These are phyloP conservation scores for Pulveroboletus ravenelii DNA, from an alignment of 768 basidiomycete species.

Conservation along the genomic window DNA sequence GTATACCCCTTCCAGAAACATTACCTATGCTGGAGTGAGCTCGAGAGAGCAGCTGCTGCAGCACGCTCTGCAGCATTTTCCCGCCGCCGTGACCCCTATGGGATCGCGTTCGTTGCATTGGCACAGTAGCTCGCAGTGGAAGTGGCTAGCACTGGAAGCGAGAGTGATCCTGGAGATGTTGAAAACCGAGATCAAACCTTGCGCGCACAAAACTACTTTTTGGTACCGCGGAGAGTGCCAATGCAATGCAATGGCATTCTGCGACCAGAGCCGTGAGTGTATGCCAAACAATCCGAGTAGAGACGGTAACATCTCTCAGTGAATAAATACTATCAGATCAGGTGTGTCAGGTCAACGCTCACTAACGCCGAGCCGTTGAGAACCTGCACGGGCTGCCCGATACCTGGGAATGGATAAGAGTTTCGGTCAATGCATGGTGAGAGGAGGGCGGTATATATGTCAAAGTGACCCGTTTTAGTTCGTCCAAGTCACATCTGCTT, in stretches of 20 bases:
- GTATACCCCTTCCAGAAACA: conserved; percentile 14
- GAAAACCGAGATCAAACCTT: neutral
- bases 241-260: conserved; percentile 2
- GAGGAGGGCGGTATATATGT: neutral
- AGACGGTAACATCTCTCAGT: neutral
- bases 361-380: neutral
- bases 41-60: conserved; percentile 16
- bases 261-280: neutral
- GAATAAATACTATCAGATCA: neutral
- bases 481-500: neutral
- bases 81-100: neutral
- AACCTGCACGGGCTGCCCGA: neutral
- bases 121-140: neutral
- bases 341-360: neutral
- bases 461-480: neutral
- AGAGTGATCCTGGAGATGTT: neutral
- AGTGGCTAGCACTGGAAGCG: neutral
- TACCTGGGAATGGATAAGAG: neutral
- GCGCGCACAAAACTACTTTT: neutral
- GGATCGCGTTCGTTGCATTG: conserved; percentile 5
- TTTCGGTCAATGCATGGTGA: too few relatives aligned
- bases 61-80: conserved; percentile 1
- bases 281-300: neutral
- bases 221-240: neutral
- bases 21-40: conserved; percentile 2